Base-by-base conservation (phyloP, 352 stramenopile species). In the Globisporangium acanthophoron region DNA sequence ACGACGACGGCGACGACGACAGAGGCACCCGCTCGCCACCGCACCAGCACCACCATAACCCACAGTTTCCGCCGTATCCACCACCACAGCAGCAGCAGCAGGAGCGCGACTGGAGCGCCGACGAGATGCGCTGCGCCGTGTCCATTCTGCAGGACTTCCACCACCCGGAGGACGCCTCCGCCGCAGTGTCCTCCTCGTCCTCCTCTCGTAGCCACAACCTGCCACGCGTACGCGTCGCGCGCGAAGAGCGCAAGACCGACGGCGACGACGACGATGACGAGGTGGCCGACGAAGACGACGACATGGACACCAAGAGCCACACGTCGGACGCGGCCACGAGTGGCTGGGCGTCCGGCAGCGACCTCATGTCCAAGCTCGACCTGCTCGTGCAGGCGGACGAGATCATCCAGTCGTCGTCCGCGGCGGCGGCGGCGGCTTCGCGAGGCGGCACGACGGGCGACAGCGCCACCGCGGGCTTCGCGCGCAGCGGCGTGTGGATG, bases 331-430 rank as follows among this genome's bases (percentile, higher is more conserved):
- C 48, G 50, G 61, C 13, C 49, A 61, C 46, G 3, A 53, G 56
- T 24, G 58, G 18, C 40, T 53, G 37, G 51, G 43, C 18, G 56
- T 50, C 11, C 70, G 63, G 61, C 16, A 48, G 64, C 12, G 65
- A 78, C 63, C 66, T 59, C 62, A 39, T 73, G 69, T 73, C 70
- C 56, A 80, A 79, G 27, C 57, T 90, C 24, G 80, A 90, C 52
- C 61, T 90, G 44, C 67, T 90, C 15, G 74, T 90, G 11, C 75
- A 90, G 66, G 80, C 80, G 11, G 77, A 90, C 53, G 80, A 74
- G n/a, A 74, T 83, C 51, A 88, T 90, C 64, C 71, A 86, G 59
- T 61, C 51, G 3, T 41, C 44, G 27, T 33, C 58, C 52, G 35
- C n/a, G 13, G 24, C 37, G 37, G 8, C 37, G 8, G 37, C 24